Percentiles rank a stretch among this genome's conserved stretches.
Evolutionary conservation across 2,329 filamentous ascomycete genomes (phyloP).

Genomic region (Epichloe sibirici): DNA sequence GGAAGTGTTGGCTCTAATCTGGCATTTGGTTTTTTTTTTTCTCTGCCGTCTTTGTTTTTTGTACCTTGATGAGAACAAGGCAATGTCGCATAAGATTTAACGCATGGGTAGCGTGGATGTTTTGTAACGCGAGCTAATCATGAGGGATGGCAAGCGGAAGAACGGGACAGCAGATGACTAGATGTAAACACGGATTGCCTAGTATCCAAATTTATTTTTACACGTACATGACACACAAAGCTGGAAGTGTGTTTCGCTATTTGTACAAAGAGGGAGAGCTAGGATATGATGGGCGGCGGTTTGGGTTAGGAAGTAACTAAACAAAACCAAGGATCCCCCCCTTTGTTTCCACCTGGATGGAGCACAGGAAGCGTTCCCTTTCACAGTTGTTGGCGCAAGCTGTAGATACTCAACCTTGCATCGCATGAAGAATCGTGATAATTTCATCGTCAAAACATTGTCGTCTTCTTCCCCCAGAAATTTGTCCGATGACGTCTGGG

Average conservation of each 20-base stretch:
- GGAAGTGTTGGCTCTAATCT: slow-evolving; percentile 13
- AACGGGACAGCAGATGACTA: neutral
- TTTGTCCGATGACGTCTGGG: neutral
- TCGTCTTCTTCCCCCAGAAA: neutral
- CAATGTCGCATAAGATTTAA: neutral
- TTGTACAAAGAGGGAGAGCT: neutral
- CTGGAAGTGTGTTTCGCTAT: neutral
- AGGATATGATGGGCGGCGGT: neutral
- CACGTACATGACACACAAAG: slow-evolving; percentile 1
- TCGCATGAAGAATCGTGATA: neutral
- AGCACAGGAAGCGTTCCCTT: neutral
- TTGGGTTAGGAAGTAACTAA: neutral
- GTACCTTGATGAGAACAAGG: neutral
- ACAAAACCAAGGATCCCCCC: neutral
- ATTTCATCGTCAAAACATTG: neutral
- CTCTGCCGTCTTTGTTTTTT: neutral
- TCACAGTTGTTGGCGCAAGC: neutral
- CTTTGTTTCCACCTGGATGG: neutral
- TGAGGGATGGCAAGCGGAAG: neutral
- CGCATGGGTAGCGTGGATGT: slow-evolving; percentile 3
- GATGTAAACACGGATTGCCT: neutral
- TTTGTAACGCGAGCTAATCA: neutral
- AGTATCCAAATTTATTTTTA: neutral
- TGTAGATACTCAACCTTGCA: neutral
- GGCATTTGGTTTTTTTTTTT: neutral